These are phyloP conservation scores for Diplodia scrobiculata DNA, from an alignment of 2,329 filamentous ascomycete species.

Conservation along the genomic window DNA sequence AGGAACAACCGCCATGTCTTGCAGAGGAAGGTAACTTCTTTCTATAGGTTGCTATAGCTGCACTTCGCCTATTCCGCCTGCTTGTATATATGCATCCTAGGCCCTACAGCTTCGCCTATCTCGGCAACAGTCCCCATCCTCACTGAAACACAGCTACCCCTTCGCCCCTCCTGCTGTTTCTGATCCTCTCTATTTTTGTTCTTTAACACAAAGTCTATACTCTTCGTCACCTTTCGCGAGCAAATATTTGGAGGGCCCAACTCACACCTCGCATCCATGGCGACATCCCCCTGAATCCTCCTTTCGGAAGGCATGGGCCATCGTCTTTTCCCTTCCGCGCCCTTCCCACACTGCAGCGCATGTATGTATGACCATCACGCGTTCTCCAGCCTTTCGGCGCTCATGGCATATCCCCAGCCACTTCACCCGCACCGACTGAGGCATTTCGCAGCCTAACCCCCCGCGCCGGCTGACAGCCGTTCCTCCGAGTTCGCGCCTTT, in stretches of 20 bases:
- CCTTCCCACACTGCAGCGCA: neutral
- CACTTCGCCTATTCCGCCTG: neutral
- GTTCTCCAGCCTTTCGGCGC: neutral
- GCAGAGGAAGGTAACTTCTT: neutral
- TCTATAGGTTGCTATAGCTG: slow-evolving; percentile 10
- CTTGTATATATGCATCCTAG: neutral
- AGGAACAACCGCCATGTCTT: neutral
- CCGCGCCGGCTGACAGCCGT: neutral
- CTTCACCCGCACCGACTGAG: neutral
- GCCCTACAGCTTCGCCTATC: slow-evolving; percentile 4
- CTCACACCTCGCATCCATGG: neutral
- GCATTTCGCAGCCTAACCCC: neutral
- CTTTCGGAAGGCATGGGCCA: slow-evolving; percentile 8
- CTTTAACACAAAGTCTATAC: no score
- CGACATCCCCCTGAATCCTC: slow-evolving; percentile 12
- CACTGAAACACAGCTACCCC: slow-evolving; percentile 1
- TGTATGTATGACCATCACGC: neutral
- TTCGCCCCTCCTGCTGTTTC: neutral
- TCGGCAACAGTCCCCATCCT: neutral
- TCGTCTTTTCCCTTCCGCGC: neutral
- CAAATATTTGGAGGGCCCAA: neutral
- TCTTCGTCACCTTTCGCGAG: neutral
- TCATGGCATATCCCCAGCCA: neutral
- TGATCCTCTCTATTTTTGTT: neutral
- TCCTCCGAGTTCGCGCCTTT: neutral